phyloP scores from a whole-genome alignment of 164 flowering plant species.

The Liriodendron chinense region DNA sequence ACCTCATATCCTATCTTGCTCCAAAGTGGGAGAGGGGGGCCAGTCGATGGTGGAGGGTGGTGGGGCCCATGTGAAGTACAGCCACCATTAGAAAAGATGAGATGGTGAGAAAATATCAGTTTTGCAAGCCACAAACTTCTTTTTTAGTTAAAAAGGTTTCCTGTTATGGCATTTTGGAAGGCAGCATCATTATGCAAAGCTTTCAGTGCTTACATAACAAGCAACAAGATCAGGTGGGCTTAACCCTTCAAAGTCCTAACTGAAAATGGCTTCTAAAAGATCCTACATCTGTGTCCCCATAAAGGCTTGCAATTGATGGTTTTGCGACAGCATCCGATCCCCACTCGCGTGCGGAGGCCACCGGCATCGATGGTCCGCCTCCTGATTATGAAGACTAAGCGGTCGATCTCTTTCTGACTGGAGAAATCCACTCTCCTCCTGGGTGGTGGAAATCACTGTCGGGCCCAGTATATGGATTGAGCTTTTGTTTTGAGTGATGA shows the following conservation, averaged over 20 bases:
- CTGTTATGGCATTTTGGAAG: conserved; percentile 5
- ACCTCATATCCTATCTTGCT: background rate
- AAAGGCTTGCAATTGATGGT: conserved; percentile 12
- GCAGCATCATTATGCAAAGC: conserved; percentile 23
- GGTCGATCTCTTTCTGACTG: background rate
- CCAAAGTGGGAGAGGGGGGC: conserved; percentile 6
- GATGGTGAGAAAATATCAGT: background rate
- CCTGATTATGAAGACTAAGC: background rate
- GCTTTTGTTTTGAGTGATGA: background rate
- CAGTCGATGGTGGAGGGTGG: background rate
- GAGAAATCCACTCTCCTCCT: background rate
- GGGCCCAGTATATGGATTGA: background rate
- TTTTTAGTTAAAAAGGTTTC: background rate
- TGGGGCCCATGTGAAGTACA: background rate
- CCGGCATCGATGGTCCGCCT: conserved; percentile 28
- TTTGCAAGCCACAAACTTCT: conserved; percentile 7
- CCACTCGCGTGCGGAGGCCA: conserved; percentile 20
- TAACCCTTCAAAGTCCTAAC: background rate
- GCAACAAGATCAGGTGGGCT: conserved; percentile 15
- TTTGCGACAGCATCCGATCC: conserved; percentile 4
- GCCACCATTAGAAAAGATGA: conserved; percentile 7
- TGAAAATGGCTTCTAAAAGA: background rate
- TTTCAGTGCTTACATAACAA: conserved; percentile 13
- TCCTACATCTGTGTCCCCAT: too few relatives aligned
- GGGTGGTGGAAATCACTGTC: too few relatives aligned